These are phyloP conservation scores for Aspergillus steynii DNA, from an alignment of 495 filamentous ascomycete species.

Conservation along the genomic window DNA sequence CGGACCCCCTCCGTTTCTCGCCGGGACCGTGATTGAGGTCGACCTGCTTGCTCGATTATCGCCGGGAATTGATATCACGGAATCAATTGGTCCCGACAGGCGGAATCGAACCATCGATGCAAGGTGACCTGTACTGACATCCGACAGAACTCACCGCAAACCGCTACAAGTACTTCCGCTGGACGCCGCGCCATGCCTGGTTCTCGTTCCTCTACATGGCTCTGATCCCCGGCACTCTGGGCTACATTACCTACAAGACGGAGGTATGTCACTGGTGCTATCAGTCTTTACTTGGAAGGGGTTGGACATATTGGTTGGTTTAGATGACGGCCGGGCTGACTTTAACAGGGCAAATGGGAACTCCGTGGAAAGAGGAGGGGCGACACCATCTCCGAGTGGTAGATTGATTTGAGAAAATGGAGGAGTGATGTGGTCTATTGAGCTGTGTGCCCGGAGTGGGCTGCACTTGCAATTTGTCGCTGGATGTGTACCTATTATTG, in stretches of 20 bases:
- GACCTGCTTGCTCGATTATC: background rate
- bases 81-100: background rate
- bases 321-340: background rate
- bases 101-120: background rate
- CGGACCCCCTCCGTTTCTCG: conserved; percentile 13
- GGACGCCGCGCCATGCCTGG: conserved; percentile 79
- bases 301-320: background rate
- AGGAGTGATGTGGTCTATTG: background rate
- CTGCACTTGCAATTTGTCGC: conserved; percentile 11
- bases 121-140: conserved; percentile 20
- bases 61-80: background rate
- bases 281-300: too few relatives aligned
- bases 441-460: background rate
- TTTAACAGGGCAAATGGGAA: conserved; percentile 75
- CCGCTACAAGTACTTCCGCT: conserved; percentile 94
- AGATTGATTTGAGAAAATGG: conserved; percentile 17
- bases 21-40: background rate
- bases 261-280: conserved; percentile 64
- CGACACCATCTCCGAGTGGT: conserved; percentile 77
- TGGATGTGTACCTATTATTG: conserved; percentile 41
- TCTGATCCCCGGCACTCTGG: conserved; percentile 66
- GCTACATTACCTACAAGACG: conserved; percentile 68
- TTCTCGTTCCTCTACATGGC: conserved; percentile 73
- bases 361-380: conserved; percentile 84
- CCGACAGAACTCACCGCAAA: conserved; percentile 75